Evolutionary conservation across 768 basidiomycete genomes (phyloP), one percentile per base, ranked within the genome.

Genomic region (Megacollybia marginata): DNA sequence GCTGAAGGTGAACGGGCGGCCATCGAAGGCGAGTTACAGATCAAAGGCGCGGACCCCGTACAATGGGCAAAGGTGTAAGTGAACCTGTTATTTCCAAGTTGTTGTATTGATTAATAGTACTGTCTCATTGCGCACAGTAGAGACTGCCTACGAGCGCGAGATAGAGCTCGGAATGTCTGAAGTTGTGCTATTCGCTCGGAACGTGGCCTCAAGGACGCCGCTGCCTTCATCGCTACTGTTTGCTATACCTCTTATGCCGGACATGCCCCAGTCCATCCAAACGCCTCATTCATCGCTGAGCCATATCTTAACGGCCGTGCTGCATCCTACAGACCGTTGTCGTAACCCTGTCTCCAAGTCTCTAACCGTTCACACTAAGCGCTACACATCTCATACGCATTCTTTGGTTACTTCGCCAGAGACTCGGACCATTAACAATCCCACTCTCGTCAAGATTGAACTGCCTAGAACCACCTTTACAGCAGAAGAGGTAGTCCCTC

Each of bases 11-110:
- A 92, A 64, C 76, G 74, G 52, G 88, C 90, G 12, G 84, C 88
- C 9, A 78, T 93, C 48, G 90, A 92, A 60, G 92, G 92, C 44
- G 91, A 92, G 61, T 72, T 93, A 15, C 91, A 92, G 62, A 71
- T 92, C 56, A 93, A 92, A 65, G 85, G 79, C 49, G 73, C 74
- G 47, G 33, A 76, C 50, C 67, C 72, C 48, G 71, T 69, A 48
- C 73, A 69, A 55, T 88, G 85, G 81, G 65, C 68, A 49, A 80
- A 80, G 70, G 69, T 90, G 90, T 89, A 66, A 73, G 89, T 79
- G 48, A 11, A 42, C 50, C 54, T 53, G 48, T 36, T 48, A 50
- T 46, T 51, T 38, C 42, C 28, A 32, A 35, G 54, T 50, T 48
- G 49, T 49, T 44, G 46, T 48, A 44, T 46, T 55, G 45, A 54